Conservation (phyloP, 306 rosid genomes). For the Cucumis sativus region Cucumber_9930_V3 NC_026657.2:486001-486500, state of each 20-base stretch:
- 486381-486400: neutral
- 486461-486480: neutral
- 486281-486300: neutral
- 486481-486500: neutral
- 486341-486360: neutral
- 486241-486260: conserved; percentile 68
- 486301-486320: neutral
- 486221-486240: conserved; percentile 75
- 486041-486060: conserved; percentile 60
- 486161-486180: conserved; percentile 53
- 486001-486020: conserved; percentile 53
- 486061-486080: conserved; percentile 77
- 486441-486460: neutral
- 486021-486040: conserved; percentile 49
- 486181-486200: conserved; percentile 73
- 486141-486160: neutral
- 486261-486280: conserved; percentile 8
- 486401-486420: too few species aligned
- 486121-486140: neutral
- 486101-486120: neutral
- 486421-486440: neutral
- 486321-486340: neutral
- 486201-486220: conserved; percentile 83
- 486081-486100: neutral
- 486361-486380: neutral